Conservation (phyloP, 2,329 filamentous ascomycete species). For the Nigrograna mackinnonii region DNA sequence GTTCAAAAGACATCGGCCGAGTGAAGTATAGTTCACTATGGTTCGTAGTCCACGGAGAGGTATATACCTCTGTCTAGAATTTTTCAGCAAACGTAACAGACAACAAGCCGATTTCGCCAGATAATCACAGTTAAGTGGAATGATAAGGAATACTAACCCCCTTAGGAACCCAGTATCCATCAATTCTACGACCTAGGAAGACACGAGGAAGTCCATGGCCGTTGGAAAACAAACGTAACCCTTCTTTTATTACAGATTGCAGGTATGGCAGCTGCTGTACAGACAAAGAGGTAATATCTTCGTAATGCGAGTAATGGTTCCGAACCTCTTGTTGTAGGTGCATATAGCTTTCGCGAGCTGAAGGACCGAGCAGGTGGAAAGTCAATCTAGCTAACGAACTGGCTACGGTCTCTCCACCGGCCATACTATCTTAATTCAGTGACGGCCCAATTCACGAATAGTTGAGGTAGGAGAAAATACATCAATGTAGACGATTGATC, state of each 20-base stretch:
- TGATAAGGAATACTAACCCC: slow-evolving; percentile 1
- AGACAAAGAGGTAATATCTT: no score
- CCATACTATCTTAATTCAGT: slow-evolving; percentile 9
- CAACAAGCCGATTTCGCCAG: no score
- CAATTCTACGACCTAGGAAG: slow-evolving; percentile 10
- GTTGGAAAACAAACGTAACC: no score
- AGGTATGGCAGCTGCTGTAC: no score
- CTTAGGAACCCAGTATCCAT: slow-evolving; percentile 10
- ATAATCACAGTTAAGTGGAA: neutral
- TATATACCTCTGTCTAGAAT: slow-evolving; percentile 7
- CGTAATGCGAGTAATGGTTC: no score
- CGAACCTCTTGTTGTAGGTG: slow-evolving; percentile 6
- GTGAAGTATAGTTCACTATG: slow-evolving; percentile 20
- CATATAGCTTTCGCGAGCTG: slow-evolving; percentile 2
- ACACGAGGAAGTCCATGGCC: neutral
- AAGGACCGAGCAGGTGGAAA: slow-evolving; percentile 11
- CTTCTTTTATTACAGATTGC: no score
- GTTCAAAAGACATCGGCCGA: slow-evolving; percentile 19
- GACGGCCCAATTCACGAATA: neutral
- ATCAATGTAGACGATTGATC: slow-evolving; percentile 13
- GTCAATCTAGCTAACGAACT: slow-evolving; percentile 12
- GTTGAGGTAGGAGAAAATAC: slow-evolving; percentile 8
- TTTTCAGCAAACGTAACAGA: neutral
- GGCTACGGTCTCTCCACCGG: slow-evolving; percentile 17
- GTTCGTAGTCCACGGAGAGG: slow-evolving; percentile 14